Base-by-base conservation (phyloP, 805 yeast genomes). In the Sugiyamaella marilandica region DNA sequence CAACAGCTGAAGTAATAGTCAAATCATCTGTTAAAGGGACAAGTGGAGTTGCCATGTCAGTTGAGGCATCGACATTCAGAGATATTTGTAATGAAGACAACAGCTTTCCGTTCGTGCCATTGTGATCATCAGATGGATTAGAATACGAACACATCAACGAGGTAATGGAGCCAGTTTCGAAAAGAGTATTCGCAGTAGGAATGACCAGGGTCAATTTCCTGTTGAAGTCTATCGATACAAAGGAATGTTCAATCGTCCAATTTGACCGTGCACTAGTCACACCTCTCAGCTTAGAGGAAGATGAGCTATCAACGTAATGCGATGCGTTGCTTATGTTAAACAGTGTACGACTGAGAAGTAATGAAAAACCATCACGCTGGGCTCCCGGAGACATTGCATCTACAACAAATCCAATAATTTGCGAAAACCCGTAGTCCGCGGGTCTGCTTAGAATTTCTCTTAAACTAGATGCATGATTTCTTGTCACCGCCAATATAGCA, bases 1-100 rank as follows among this genome's bases (percentile, higher is more conserved):
- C 85, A 4, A 74, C 72, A 52, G 73, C 72, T 2, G 70, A 65
- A 0, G 87, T 80, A 49, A 84, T 71, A 4, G 60, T 54, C 49
- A 80, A 69, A 31, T 63, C 64, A 10, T 58, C 62, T 14, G 48
- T 49, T n/a, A 51, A 36, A 5, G 34, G 48, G 19, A 47, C 41
- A 16, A 55, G 36, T 8, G 61, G 61, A 9, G 54, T 49, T 13
- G 53, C 36, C 1, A 48, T 47, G 34, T 41, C 14, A 7, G 33
- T 10, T 8, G 24, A 18, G 16, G 13, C 32, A 16, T 50, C 35
- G 5, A 3, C n/a, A 10, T 21, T 16, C 43, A 49, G 21, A 3
- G 34, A 41, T 14, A 49, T 14, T 14, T 45, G 34, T 19, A 49
- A 7, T 29, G 59, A 44, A 39, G 55, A 44, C 24, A 41, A 24